These are phyloP conservation scores for Exophiala sp. DNA, from an alignment of 2,329 filamentous ascomycete genomes.

Conservation along the genomic window DNA sequence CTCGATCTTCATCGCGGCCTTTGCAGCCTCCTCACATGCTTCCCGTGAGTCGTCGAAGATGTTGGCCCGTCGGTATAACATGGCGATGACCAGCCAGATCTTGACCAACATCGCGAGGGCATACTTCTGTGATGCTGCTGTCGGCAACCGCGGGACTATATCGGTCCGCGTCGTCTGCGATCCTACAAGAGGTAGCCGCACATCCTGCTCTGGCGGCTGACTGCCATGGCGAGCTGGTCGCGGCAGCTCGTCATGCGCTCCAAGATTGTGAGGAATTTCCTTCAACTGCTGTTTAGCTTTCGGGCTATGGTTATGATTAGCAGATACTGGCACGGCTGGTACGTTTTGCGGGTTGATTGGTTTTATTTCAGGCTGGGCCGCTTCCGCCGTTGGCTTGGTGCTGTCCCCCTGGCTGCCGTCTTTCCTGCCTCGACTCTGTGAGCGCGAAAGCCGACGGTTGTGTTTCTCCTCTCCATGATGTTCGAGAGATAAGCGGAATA, in stretches of 20 bases:
- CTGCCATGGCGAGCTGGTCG: conserved; percentile 36
- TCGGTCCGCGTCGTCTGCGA: conserved; percentile 27
- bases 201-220: conserved; percentile 41
- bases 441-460: conserved; percentile 11
- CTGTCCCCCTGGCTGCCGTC: conserved; percentile 9
- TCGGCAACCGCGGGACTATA: conserved; percentile 46
- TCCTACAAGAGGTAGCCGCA: conserved; percentile 34
- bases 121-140: conserved; percentile 49
- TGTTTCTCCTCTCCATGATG: conserved; percentile 14
- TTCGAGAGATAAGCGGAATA: conserved; percentile 33
- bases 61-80: conserved; percentile 75
- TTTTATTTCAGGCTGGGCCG: conserved; percentile 1
- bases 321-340: conserved; percentile 11
- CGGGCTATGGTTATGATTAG: conserved; percentile 14
- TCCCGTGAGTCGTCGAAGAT: conserved; percentile 74
- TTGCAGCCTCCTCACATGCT: conserved; percentile 73
- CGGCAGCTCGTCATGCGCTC: conserved; percentile 32
- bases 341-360: conserved; percentile 26
- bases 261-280: conserved; percentile 34
- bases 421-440: conserved; percentile 15
- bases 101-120: conserved; percentile 59
- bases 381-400: conserved; percentile 4
- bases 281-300: conserved; percentile 21
- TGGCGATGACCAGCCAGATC: conserved; percentile 85
- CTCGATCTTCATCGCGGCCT: conserved; percentile 67